Percentiles rank a stretch among this genome's conserved stretches.
These are phyloP conservation scores for Venturia oleaginea DNA, from an alignment of 2,329 filamentous ascomycete genomes.

Conservation along the genomic window DNA sequence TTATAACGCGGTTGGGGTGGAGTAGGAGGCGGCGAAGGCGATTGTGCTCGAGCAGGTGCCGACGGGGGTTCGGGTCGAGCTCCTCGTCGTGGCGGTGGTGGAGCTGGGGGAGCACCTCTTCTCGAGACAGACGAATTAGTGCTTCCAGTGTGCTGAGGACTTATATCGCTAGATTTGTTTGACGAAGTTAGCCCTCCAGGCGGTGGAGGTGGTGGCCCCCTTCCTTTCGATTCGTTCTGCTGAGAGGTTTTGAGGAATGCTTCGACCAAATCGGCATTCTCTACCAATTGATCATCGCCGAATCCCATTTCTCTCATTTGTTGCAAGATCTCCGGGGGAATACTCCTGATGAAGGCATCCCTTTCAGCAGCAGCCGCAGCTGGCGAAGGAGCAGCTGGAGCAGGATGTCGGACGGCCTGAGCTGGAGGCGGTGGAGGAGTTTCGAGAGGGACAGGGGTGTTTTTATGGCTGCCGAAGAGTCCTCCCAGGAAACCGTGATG, in stretches of 20 bases:
- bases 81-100: slow-evolving; percentile 30
- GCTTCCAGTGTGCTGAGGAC: slow-evolving; percentile 53
- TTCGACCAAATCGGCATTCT: slow-evolving; percentile 61
- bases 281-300: slow-evolving; percentile 57
- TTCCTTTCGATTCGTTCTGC: slow-evolving; percentile 38
- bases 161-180: slow-evolving; percentile 28
- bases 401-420: slow-evolving; percentile 20
- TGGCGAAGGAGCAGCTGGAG: slow-evolving; percentile 9
- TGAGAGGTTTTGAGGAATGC: slow-evolving; percentile 48
- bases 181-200: slow-evolving; percentile 34
- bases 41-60: slow-evolving; percentile 15
- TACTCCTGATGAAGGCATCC: slow-evolving; percentile 47
- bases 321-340: slow-evolving; percentile 52
- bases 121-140: slow-evolving; percentile 44
- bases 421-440: slow-evolving; percentile 22
- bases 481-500: slow-evolving; percentile 43
- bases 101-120: slow-evolving; percentile 53
- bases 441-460: slow-evolving; percentile 2
- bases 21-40: slow-evolving; percentile 17
- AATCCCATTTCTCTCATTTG: slow-evolving; percentile 57
- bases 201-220: slow-evolving; percentile 56
- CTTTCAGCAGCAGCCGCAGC: slow-evolving; percentile 13
- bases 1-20: slow-evolving; percentile 44
- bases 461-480: slow-evolving; percentile 30
- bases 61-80: slow-evolving; percentile 17